Evolutionary conservation across 208 protist species (phyloP).

Genomic region (Trypanosoma vivax): DNA sequence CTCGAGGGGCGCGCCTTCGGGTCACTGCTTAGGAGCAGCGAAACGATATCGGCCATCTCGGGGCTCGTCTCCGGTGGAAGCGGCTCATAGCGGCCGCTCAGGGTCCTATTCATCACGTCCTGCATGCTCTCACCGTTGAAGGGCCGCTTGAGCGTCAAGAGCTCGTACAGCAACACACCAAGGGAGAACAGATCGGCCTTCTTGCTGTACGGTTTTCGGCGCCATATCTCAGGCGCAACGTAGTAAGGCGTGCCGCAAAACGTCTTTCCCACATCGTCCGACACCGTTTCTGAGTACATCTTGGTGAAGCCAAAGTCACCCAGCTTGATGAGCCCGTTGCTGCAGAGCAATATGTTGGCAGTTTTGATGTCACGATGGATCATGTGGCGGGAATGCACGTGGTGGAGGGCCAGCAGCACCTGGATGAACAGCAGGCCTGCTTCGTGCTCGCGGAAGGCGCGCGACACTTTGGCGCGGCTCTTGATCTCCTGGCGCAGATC

Average conservation of each 20-base stretch:
- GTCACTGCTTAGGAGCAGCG: conserved; percentile 46
- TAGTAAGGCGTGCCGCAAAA: conserved; percentile 89
- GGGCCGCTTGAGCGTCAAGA: conserved; percentile 77
- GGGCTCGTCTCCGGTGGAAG: conserved; percentile 49
- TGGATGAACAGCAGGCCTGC: conserved; percentile 65
- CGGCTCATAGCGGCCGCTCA: conserved; percentile 49
- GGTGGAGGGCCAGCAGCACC: conserved; percentile 65
- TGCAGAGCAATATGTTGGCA: conserved; percentile 73
- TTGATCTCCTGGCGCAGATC: conserved; percentile 78
- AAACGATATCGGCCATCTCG: conserved; percentile 58
- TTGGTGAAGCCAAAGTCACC: conserved; percentile 79
- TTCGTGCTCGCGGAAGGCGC: conserved; percentile 62
- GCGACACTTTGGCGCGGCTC: conserved; percentile 24
- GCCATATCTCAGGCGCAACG: conserved; percentile 88
- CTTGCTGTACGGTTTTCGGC: conserved; percentile 84
- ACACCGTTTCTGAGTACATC: conserved; percentile 51
- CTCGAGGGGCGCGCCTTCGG: conserved; percentile 48
- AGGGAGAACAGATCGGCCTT: conserved; percentile 90
- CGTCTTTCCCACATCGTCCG: conserved; percentile 46
- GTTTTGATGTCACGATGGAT: conserved; percentile 87
- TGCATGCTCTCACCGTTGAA: conserved; percentile 75
- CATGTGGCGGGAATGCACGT: conserved; percentile 80
- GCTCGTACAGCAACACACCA: conserved; percentile 78
- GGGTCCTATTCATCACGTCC: conserved; percentile 71
- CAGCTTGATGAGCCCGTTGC: conserved; percentile 69